Percentiles rank a stretch among this genome's conserved stretches.
Evolutionary conservation across 768 basidiomycete genomes (phyloP).

Genomic region (Chalciporus chontae): DNA sequence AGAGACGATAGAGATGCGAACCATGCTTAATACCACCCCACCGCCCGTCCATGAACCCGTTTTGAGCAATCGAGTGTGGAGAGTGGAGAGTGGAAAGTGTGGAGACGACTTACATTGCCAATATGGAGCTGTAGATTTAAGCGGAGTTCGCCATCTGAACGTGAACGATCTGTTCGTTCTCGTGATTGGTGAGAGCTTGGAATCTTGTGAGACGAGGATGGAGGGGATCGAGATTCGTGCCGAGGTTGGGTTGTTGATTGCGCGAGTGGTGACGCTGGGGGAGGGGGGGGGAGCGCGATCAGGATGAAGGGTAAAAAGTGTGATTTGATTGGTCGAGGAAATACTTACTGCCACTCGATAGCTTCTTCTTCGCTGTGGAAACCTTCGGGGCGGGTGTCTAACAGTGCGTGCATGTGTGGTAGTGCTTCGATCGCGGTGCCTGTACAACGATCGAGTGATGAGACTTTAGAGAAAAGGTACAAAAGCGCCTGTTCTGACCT

Average conservation of each 20-base stretch:
- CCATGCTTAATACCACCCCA: constrained; percentile 83
- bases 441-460: constrained; percentile 22
- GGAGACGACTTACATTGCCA: constrained; percentile 69
- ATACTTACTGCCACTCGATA: constrained; percentile 92
- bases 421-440: constrained; percentile 93
- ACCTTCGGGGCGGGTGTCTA: constrained; percentile 80
- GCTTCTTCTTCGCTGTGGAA: constrained; percentile 84
- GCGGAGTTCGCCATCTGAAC: constrained; percentile 80
- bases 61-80: background rate
- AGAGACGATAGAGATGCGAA: constrained; percentile 76
- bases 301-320: background rate
- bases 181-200: constrained; percentile 29
- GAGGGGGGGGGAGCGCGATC: background rate
- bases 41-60: background rate
- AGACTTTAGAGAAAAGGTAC: background rate
- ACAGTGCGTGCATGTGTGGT: constrained; percentile 85
- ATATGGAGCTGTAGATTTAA: constrained; percentile 80
- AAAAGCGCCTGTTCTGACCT: constrained; percentile 43
- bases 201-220: constrained; percentile 53
- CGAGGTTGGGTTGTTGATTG: constrained; percentile 77
- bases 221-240: constrained; percentile 89
- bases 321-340: background rate
- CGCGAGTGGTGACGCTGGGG: constrained; percentile 68
- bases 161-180: constrained; percentile 20
- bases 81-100: too few species aligned